Conservation (phyloP, 2,329 filamentous ascomycete species). For the Daldinia eschscholtzii region DNA sequence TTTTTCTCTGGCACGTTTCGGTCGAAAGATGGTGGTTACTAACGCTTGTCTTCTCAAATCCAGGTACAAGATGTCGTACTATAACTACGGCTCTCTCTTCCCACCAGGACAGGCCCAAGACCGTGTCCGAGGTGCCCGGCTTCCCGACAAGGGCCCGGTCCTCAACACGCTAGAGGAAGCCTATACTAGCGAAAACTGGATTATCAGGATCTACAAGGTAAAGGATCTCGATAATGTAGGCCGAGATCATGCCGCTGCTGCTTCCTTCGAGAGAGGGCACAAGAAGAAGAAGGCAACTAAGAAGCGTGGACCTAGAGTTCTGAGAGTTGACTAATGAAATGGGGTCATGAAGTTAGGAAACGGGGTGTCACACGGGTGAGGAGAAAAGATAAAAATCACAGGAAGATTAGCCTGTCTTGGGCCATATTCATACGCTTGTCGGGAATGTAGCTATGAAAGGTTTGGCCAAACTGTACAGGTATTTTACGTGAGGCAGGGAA, state of each 20-base stretch:
- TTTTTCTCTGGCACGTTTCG: not conserved
- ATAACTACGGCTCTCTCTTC: constrained; percentile 95
- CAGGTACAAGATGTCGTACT: constrained; percentile 99
- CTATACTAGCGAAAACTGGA: constrained; percentile 99
- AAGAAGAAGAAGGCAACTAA: constrained; percentile 85
- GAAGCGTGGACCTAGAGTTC: constrained; percentile 77
- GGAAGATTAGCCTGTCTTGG: not conserved
- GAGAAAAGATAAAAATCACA: not conserved
- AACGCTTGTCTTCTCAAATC: constrained; percentile 16
- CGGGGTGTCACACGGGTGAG: not conserved
- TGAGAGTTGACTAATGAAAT: constrained; percentile 75
- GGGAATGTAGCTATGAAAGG: not conserved
- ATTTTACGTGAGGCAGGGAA: not conserved
- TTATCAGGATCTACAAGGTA: constrained; percentile 99
- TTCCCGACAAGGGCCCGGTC: constrained; percentile 87
- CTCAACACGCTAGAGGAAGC: constrained; percentile 94
- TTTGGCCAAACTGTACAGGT: not conserved
- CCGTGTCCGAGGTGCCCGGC: constrained; percentile 82
- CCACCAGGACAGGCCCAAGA: constrained; percentile 90
- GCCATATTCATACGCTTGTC: not conserved
- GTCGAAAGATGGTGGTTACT: not conserved
- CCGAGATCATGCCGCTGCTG: constrained; percentile 79
- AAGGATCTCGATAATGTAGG: constrained; percentile 98
- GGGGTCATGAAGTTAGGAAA: not conserved
- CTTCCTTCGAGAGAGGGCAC: constrained; percentile 80